A percentile compares a stretch with the other conserved stretches of the same genome.
Conservation (phyloP, 1,139 yeast species). For the Geotrichum histeridarum region DNA sequence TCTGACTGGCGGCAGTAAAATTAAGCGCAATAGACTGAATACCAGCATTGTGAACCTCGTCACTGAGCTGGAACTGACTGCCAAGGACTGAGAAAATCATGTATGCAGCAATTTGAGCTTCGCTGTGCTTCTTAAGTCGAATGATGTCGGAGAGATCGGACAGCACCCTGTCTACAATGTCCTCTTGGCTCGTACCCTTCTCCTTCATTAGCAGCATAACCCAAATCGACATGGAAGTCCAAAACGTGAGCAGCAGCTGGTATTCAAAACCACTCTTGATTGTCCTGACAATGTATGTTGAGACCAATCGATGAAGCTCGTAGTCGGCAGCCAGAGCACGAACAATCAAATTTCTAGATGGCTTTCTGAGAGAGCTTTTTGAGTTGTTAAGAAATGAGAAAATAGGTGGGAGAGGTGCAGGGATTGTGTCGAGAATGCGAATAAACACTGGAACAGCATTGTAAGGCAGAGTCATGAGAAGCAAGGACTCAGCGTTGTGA, state of each 20-base stretch:
- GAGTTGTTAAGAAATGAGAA: conserved; percentile 68
- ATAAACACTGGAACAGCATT: conserved; percentile 68
- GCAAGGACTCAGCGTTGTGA: conserved; percentile 65
- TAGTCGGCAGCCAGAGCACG: conserved; percentile 65
- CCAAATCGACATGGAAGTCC: conserved; percentile 70
- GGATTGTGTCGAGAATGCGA: conserved; percentile 66
- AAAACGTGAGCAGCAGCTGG: conserved; percentile 71
- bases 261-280: conserved; percentile 42
- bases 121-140: conserved; percentile 42
- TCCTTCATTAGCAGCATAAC: conserved; percentile 49
- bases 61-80: conserved; percentile 63
- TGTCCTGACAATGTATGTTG: conserved; percentile 52
- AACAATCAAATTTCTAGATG: conserved; percentile 64
- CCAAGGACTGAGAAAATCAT: conserved; percentile 74
- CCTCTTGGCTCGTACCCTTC: conserved; percentile 31
- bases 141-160: conserved; percentile 39
- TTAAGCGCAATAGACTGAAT: conserved; percentile 58
- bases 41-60: conserved; percentile 61
- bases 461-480: conserved; percentile 72
- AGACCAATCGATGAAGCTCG: conserved; percentile 62
- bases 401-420: conserved; percentile 58
- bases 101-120: conserved; percentile 77
- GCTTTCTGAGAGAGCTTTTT: conserved; percentile 58
- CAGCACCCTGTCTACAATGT: conserved; percentile 44
- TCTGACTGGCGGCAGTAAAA: conserved; percentile 38